These are phyloP conservation scores for Hymenoscyphus fructigenus DNA, from an alignment of 2,329 filamentous ascomycete species.

Conservation along the genomic window DNA sequence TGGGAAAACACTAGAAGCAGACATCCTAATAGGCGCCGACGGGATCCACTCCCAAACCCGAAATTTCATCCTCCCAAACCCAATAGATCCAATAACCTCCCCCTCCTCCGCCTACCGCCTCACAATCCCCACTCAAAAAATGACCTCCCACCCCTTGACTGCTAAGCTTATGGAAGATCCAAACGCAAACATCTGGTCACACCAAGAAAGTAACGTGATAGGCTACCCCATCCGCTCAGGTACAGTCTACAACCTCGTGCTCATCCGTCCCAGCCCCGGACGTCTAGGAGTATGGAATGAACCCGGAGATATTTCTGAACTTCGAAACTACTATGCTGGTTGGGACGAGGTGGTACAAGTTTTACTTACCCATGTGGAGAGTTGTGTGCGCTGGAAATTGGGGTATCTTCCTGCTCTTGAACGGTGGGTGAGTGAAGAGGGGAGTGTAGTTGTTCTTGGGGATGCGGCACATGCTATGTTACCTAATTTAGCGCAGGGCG, in stretches of 20 bases:
- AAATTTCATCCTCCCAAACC: not conserved
- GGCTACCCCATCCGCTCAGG: not conserved
- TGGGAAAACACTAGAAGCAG: not conserved
- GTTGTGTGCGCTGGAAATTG: not conserved
- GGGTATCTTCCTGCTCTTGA: not conserved
- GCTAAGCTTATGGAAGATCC: not conserved
- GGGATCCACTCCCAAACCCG: not conserved
- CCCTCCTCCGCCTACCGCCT: not conserved
- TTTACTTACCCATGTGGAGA: not conserved
- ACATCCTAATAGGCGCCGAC: not conserved
- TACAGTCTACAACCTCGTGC: not conserved
- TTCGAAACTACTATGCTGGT: not conserved
- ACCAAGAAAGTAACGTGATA: not conserved
- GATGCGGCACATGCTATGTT: not conserved
- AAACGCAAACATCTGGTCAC: not conserved
- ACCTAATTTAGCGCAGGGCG: not conserved
- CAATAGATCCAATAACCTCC: not conserved
- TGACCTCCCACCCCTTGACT: not conserved
- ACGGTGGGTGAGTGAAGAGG: not conserved
- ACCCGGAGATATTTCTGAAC: not conserved
- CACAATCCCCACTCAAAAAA: not conserved
- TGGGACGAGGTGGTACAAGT: not conserved
- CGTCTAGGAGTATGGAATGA: not conserved
- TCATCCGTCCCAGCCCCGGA: not conserved
- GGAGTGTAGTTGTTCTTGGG: not conserved